Percentiles rank a stretch among this genome's conserved stretches.
These are phyloP conservation scores for Cryphonectria radicalis DNA, from an alignment of 2,329 filamentous ascomycete genomes.

Conservation along the genomic window DNA sequence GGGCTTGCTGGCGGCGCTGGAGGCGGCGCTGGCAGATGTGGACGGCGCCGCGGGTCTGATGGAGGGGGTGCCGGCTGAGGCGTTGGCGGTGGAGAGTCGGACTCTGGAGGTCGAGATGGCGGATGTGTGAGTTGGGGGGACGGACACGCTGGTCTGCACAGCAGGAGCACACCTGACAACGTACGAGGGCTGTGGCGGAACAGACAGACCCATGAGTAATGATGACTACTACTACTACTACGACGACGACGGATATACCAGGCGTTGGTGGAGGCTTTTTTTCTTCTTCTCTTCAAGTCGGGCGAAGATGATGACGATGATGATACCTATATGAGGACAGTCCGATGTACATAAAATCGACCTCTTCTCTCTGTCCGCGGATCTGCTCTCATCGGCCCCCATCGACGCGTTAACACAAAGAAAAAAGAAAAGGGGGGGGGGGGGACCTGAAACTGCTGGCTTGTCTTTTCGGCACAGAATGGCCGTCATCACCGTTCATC, in stretches of 20 bases:
- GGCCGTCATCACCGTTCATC: background rate
- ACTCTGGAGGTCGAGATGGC: conserved; percentile 48
- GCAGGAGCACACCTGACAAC: background rate
- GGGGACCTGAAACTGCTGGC: background rate
- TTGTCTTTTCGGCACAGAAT: background rate
- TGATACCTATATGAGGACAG: conserved; percentile 23
- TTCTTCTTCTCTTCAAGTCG: background rate
- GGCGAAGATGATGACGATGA: conserved; percentile 22
- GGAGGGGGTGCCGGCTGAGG: conserved; percentile 47
- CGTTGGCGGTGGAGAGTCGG: conserved; percentile 56
- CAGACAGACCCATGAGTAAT: conserved; percentile 19
- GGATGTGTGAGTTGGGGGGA: conserved; percentile 24
- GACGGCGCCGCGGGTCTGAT: conserved; percentile 56
- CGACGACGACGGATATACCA: conserved; percentile 21
- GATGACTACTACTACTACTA: conserved; percentile 14
- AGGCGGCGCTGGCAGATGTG: conserved; percentile 58
- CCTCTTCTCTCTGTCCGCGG: background rate
- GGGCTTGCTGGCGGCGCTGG: conserved; percentile 52
- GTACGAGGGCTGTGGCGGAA: background rate
- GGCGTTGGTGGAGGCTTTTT: conserved; percentile 15
- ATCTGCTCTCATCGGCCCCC: background rate
- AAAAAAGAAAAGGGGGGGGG: background rate
- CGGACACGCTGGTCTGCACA: background rate
- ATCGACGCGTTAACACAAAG: background rate
- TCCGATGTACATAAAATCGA: conserved; percentile 18